Evolutionary conservation across 805 yeast species (phyloP).

Genomic region (Peterozyma toletana): DNA sequence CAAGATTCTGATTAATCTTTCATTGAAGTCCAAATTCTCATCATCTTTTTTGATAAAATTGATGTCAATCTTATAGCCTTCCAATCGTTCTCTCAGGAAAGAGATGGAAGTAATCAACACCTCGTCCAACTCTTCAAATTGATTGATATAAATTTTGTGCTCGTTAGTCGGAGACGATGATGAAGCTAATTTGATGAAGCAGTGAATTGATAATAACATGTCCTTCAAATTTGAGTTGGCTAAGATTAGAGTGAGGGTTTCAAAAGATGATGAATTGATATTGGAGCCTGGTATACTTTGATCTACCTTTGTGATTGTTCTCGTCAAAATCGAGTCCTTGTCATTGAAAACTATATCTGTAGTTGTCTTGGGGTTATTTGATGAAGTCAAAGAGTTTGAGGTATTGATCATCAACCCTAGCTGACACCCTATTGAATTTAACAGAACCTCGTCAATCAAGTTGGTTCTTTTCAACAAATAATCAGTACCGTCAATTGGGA

Average conservation of each 20-base stretch:
- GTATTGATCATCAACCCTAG: constrained; percentile 2
- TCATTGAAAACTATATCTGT: constrained; percentile 1
- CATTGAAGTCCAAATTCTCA: no score
- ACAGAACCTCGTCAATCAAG: neutral
- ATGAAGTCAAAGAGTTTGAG: neutral
- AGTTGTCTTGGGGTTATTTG: neutral
- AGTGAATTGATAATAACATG: constrained; percentile 2
- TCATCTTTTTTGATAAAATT: no score
- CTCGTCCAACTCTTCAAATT: no score
- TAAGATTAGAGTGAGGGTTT: neutral
- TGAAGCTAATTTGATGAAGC: neutral
- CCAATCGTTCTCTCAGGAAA: no score
- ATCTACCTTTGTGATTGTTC: neutral
- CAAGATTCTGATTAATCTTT: no score
- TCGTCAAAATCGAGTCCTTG: neutral
- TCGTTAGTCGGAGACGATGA: neutral
- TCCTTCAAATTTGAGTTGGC: neutral
- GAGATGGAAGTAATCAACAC: no score
- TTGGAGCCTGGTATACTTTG: no score
- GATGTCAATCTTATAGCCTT: no score
- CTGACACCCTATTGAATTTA: neutral
- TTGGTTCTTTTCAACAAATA: constrained; percentile 1
- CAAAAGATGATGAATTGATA: neutral
- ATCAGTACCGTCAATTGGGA: neutral
- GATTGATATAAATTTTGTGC: no score